Conservation (phyloP, 345 rosid genomes). For the Syzygium grande region DNA sequence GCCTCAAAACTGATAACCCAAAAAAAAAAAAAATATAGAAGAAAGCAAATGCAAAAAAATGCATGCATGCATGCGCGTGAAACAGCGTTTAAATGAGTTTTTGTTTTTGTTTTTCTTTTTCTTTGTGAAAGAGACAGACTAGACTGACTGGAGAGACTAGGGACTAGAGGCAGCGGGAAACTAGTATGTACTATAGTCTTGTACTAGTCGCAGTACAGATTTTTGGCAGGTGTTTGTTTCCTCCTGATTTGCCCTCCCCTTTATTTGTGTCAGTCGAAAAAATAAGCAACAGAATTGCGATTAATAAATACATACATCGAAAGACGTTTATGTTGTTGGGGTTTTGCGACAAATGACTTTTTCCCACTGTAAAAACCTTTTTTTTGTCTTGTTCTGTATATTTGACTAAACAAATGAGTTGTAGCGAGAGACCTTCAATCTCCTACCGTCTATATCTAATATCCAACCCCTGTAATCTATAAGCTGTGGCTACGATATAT, state of each 20-base stretch:
- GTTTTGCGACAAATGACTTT: neutral
- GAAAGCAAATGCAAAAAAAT: neutral
- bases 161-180: constrained; percentile 7
- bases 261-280: neutral
- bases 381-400: neutral
- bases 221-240: neutral
- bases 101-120: neutral
- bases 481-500: neutral
- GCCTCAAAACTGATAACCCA: neutral
- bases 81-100: neutral
- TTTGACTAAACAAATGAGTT: neutral
- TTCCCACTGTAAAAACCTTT: neutral
- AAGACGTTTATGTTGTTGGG: neutral
- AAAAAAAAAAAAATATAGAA: neutral
- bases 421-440: neutral
- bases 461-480: neutral
- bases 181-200: neutral
- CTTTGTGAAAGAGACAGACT: neutral
- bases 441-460: neutral
- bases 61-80: neutral
- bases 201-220: neutral
- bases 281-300: neutral
- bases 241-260: neutral
- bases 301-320: neutral
- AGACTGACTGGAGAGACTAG: constrained; percentile 5